Base-by-base conservation (phyloP, 2,329 filamentous ascomycete genomes). In the Incumbomyces delicatus region DNA sequence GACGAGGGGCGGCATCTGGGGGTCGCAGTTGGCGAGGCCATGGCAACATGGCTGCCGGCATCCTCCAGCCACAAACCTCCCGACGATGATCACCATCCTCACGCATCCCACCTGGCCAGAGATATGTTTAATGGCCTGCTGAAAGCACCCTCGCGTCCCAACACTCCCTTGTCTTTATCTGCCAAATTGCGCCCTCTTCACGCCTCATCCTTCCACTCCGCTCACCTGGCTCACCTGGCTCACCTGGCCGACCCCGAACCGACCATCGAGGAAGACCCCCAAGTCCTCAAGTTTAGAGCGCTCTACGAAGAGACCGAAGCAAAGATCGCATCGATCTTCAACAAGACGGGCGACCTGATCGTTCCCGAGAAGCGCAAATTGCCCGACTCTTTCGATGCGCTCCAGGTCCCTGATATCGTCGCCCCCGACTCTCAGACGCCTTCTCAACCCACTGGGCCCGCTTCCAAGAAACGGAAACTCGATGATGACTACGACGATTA, bases 261-360 rank as follows among this genome's bases (percentile, higher is more conserved):
- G 66, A 69, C 73, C 60, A 72, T 83, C 59, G 83, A 87, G 41
- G 84, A 89, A 62, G 76, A 78, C 57, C 76, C 80, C 63, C 82
- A 72, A 60, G 64, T 84, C 66, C 74, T 79, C 60, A 72, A 81
- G 61, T 92, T 95, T 66, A 78, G 80, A 63, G 80, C 87, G 48
- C 71, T 89, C 46, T 95, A 85, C 73, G 78, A 78, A 61, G 78
- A 78, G 65, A 83, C 79, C 58, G 87, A 95, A 67, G 76, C 79
- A 57, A 83, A 80, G 66, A 81, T 95, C 60, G 77, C 80, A 52
- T 72, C 79, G 35, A 71, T 95, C n/a, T 94, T 95, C 62, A 72
- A 73, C 33, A 68, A 67, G 35, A 66, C 62, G 45, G 60, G 54
- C 8, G 47, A 52, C 40, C 53, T 53, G 14, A 27, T 55, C 17